Conservation (phyloP, 2,329 filamentous ascomycete species). For the Cytospora piceae region DNA sequence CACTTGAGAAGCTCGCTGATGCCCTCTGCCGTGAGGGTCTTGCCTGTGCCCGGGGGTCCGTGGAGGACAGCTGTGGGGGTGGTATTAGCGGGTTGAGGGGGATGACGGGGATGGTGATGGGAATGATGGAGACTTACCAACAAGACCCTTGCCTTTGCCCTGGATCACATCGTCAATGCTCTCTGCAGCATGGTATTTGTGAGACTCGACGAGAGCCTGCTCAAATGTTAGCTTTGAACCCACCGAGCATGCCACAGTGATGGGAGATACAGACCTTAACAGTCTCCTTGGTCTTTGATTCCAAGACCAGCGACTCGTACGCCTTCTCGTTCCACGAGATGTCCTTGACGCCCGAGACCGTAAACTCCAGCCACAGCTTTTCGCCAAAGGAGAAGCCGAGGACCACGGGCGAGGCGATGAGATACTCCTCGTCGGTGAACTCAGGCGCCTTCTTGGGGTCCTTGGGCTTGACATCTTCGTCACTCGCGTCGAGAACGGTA, state of each 20-base stretch:
- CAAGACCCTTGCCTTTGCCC: constrained; percentile 85
- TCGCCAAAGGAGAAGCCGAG: constrained; percentile 86
- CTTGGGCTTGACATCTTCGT: constrained; percentile 36
- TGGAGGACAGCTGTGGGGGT: constrained; percentile 66
- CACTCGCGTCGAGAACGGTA: constrained; percentile 28
- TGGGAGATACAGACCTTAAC: constrained; percentile 56
- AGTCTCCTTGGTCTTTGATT: constrained; percentile 63
- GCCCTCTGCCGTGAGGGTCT: constrained; percentile 84
- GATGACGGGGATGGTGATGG: neutral
- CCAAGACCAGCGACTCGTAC: constrained; percentile 79
- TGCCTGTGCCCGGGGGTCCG: constrained; percentile 84
- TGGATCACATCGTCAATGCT: constrained; percentile 83
- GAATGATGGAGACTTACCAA: constrained; percentile 50
- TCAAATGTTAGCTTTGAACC: neutral
- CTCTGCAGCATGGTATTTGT: constrained; percentile 79
- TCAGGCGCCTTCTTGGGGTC: constrained; percentile 47
- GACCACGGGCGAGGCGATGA: constrained; percentile 82
- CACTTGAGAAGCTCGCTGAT: constrained; percentile 83
- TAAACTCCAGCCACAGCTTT: constrained; percentile 89
- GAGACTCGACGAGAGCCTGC: constrained; percentile 76
- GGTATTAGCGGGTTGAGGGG: constrained; percentile 28
- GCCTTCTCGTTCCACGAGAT: constrained; percentile 85
- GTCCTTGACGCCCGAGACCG: constrained; percentile 75
- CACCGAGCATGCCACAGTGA: neutral
- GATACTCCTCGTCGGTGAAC: constrained; percentile 81